Evolutionary conservation across 1,284 basidiomycete genomes (phyloP).

Genomic region (Cutaneotrichosporon sp.): DNA sequence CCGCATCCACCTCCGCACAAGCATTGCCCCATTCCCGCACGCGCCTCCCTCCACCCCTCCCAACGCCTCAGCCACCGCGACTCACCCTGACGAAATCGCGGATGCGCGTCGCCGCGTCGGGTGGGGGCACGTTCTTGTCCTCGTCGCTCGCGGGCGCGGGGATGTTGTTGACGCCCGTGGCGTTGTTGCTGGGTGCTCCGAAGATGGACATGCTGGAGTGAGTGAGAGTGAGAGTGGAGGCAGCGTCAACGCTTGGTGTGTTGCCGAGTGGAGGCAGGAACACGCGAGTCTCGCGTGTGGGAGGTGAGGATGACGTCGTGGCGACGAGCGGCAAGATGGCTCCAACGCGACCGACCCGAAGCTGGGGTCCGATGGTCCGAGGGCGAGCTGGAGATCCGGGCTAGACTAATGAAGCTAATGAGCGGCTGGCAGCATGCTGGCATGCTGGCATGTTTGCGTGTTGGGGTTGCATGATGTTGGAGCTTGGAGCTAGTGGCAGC

Average conservation of each 20-base stretch:
- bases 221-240: slow-evolving; percentile 2
- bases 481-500: too few relatives aligned
- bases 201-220: slow-evolving; percentile 2
- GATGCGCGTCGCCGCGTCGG: slow-evolving; percentile 40
- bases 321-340: too few relatives aligned
- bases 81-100: slow-evolving; percentile 46
- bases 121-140: slow-evolving; percentile 39
- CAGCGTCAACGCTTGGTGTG: neutral
- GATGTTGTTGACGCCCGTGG: slow-evolving; percentile 40
- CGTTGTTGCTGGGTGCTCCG: slow-evolving; percentile 10
- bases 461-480: too few relatives aligned
- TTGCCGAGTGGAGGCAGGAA: neutral
- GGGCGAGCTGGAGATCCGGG: too few relatives aligned
- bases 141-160: slow-evolving; percentile 42
- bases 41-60: neutral
- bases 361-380: too few relatives aligned
- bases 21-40: neutral
- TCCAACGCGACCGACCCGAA: too few relatives aligned
- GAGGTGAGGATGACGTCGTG: neutral
- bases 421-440: too few relatives aligned
- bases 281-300: neutral
- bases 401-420: too few relatives aligned
- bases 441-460: too few relatives aligned
- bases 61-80: neutral
- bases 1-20: neutral